Percentiles rank a stretch among this genome's conserved stretches.
phyloP scores from a whole-genome alignment of 1,284 basidiomycete genomes.

The Cryptococcus hybrid region DNA sequence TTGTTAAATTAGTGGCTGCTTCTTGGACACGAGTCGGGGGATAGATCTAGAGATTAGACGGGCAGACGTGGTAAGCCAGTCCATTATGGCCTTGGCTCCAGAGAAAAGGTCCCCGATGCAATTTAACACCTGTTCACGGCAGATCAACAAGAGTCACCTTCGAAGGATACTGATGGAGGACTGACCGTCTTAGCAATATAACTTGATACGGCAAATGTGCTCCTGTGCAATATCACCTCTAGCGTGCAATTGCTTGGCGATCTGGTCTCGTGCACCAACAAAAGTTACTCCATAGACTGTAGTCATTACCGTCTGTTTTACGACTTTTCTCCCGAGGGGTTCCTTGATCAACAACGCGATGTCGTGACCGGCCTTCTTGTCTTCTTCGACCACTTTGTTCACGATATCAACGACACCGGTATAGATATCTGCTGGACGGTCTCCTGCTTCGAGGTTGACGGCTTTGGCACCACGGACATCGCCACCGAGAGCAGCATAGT shows the following conservation, averaged over 20 bases:
- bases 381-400: conserved; percentile 53
- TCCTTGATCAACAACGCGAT: conserved; percentile 68
- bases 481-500: conserved; percentile 96
- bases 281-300: conserved; percentile 95
- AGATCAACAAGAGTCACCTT: background rate
- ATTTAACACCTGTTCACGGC: conserved; percentile 58
- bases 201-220: conserved; percentile 69
- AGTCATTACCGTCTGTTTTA: conserved; percentile 99
- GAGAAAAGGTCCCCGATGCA: conserved; percentile 92
- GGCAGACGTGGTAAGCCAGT: conserved; percentile 82
- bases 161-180: background rate
- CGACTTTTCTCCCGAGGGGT: conserved; percentile 88
- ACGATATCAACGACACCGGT: conserved; percentile 77
- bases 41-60: conserved; percentile 86
- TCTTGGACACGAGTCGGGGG: conserved; percentile 65
- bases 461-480: conserved; percentile 86
- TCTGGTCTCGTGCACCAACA: conserved; percentile 92
- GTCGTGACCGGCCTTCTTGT: conserved; percentile 56
- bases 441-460: conserved; percentile 85
- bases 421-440: conserved; percentile 93
- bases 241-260: conserved; percentile 82
- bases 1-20: conserved; percentile 38
- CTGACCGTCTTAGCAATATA: conserved; percentile 77
- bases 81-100: conserved; percentile 88
- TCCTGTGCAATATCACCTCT: conserved; percentile 71